Base-by-base conservation (phyloP, 2,329 filamentous ascomycete genomes). In the Penicillium paneum region DNA sequence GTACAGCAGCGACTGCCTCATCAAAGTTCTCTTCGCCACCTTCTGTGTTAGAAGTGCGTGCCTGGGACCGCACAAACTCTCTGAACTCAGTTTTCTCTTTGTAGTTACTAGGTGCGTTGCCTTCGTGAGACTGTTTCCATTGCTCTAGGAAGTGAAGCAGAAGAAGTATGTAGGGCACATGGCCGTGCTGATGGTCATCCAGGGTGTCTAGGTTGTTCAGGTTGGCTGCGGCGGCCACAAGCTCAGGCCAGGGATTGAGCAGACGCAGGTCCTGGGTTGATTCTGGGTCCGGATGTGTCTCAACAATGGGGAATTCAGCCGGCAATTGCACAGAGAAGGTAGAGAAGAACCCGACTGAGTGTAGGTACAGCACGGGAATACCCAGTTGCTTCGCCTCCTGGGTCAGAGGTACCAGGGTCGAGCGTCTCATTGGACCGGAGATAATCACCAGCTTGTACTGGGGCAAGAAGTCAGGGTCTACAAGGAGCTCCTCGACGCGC, bases 21-120 rank as follows among this genome's bases (percentile, higher is more conserved):
- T 97, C 91, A 67, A 91, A 99, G 72, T 99, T 99, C 76, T 99
- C 94, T 69, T 99, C 94, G 53, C 89, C 90, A 42, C 91, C 92
- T 71, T 96, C 91, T 0, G 90, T 73, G 54, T 85, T 95, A 63
- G 87, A 78, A 47, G 78, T 89, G 63, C 91, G 84, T 63, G 88
- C 83, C 3, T 82, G 84, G 6, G 80, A 78, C 11, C 84, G 79
- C 1, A 99, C 84, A 12, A 87, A 74, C 28, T 86, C 82, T 52
- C 89, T 82, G 70, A 99, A 97, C 13, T 86, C 86, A 8, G 81
- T 86, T 78, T 99, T 99, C 60, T 97, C 91, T 59, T 87, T 85
- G 74, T 95, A 97, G 3, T 80, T 87, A 11, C 78, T 78, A 5
- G 94, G 94, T 35, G 83, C 77, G 31, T 82, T 78, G 15, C 88